Conservation (phyloP, 176 grass and related monocot species). For the Dendrocalamus sinicus region DNA sequence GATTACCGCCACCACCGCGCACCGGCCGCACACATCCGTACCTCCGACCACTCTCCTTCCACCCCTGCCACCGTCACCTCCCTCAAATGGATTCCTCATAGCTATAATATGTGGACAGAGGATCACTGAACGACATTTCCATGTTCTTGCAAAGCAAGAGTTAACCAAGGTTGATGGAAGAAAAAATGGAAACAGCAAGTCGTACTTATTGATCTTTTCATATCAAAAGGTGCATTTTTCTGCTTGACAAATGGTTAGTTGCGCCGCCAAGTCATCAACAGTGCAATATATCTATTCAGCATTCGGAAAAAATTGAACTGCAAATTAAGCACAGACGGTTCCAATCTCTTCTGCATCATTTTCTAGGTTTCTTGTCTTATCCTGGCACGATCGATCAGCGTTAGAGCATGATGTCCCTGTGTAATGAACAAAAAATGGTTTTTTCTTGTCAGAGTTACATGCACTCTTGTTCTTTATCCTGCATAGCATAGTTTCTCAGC, state of each 20-base stretch:
- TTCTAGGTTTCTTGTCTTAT: neutral
- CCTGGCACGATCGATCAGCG: neutral
- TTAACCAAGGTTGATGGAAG: constrained; percentile 81
- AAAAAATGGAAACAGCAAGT: constrained; percentile 37
- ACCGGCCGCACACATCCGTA: constrained; percentile 8
- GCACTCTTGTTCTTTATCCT: neutral
- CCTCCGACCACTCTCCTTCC: neutral
- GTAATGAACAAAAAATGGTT: neutral
- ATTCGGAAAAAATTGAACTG: neutral
- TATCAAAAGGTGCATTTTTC: neutral
- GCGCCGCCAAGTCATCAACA: neutral
- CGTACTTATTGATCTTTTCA: constrained; percentile 14
- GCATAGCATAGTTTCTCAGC: constrained; percentile 13
- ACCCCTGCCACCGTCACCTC: neutral
- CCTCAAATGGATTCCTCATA: constrained; percentile 82
- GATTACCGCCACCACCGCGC: neutral
- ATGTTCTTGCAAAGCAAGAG: constrained; percentile 96
- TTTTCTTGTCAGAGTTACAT: constrained; percentile 20
- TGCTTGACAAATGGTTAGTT: neutral
- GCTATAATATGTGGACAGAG: constrained; percentile 99
- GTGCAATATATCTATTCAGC: neutral
- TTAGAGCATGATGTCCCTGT: constrained; percentile 11
- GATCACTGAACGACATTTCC: constrained; percentile 93
- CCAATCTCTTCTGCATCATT: neutral
- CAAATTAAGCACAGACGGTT: neutral